Conservation (phyloP, 306 rosid genomes). For the Quillaja saponaria region DNA sequence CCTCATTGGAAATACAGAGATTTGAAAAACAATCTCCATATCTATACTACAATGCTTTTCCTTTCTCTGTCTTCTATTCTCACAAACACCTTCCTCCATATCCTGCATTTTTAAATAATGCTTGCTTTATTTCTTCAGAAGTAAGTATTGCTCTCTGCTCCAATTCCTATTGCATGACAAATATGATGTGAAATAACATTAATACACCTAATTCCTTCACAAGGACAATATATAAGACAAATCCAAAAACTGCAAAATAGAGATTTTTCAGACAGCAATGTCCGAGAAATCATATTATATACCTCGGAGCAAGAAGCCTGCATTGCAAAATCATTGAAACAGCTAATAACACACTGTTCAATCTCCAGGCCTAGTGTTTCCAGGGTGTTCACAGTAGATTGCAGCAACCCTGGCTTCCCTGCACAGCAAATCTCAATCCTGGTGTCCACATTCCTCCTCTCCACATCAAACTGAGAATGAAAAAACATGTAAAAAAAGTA, state of each 20-base stretch:
- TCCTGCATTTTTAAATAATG: slow-evolving; percentile 80
- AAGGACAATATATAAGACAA: background rate
- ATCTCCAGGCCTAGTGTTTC: slow-evolving; percentile 94
- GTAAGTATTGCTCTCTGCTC: slow-evolving; percentile 41
- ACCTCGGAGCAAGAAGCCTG: slow-evolving; percentile 97
- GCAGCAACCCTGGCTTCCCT: slow-evolving; percentile 75
- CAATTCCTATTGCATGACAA: slow-evolving; percentile 48
- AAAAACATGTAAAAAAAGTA: background rate
- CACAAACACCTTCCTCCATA: slow-evolving; percentile 91
- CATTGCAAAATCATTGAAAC: slow-evolving; percentile 90
- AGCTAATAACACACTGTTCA: slow-evolving; percentile 88
- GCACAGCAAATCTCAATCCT: slow-evolving; percentile 75
- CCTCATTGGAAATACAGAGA: slow-evolving; percentile 31
- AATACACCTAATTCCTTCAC: background rate
- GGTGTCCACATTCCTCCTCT: slow-evolving; percentile 60
- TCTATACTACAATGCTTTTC: slow-evolving; percentile 16
- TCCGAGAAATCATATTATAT: slow-evolving; percentile 9
- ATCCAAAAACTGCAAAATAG: background rate
- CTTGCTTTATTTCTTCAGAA: slow-evolving; percentile 79
- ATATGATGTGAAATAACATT: slow-evolving; percentile 3
- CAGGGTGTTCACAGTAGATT: slow-evolving; percentile 67
- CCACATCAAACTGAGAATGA: slow-evolving; percentile 70
- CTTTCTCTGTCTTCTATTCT: slow-evolving; percentile 20
- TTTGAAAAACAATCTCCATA: slow-evolving; percentile 16
- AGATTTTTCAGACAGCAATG: background rate